Evolutionary conservation across 768 basidiomycete species (phyloP).

Genomic region (Lyophyllum semitale): DNA sequence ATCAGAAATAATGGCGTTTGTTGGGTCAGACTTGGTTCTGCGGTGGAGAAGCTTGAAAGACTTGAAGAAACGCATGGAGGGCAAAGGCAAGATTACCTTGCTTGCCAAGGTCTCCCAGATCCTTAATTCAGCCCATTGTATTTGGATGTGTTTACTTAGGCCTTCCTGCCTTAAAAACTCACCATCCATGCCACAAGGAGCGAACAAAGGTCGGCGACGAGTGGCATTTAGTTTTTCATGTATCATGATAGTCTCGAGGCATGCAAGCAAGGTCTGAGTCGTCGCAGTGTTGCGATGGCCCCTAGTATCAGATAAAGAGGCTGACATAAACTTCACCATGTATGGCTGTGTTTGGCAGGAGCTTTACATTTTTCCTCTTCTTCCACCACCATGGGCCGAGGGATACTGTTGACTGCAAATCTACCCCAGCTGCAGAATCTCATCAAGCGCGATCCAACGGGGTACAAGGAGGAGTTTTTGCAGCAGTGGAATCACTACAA

Average conservation of each 20-base stretch:
- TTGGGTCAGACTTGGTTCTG: constrained; percentile 46
- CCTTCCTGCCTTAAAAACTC: too few species aligned
- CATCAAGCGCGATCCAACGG: constrained; percentile 89
- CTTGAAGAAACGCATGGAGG: constrained; percentile 47
- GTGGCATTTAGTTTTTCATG: too few species aligned
- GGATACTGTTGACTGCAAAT: constrained; percentile 81
- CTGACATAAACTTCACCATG: background rate
- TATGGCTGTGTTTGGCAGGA: constrained; percentile 18
- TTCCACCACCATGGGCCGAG: constrained; percentile 51
- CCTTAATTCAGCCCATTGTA: too few species aligned
- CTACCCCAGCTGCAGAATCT: constrained; percentile 95
- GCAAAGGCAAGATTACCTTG: background rate
- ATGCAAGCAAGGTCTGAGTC: too few species aligned
- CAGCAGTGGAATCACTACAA: constrained; percentile 97
- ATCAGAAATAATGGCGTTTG: constrained; percentile 31
- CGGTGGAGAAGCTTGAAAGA: constrained; percentile 46
- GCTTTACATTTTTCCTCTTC: constrained; percentile 14
- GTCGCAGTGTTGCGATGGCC: too few species aligned
- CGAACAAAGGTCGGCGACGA: too few species aligned
- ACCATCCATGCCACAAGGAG: too few species aligned
- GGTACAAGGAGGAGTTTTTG: constrained; percentile 93
- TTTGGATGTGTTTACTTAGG: too few species aligned
- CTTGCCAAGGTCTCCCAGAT: too few species aligned
- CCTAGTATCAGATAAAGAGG: background rate
- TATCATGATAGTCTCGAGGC: too few species aligned